Conservation (phyloP, 2,329 filamentous ascomycete species). For the Teratosphaeriaceae sp. region DNA sequence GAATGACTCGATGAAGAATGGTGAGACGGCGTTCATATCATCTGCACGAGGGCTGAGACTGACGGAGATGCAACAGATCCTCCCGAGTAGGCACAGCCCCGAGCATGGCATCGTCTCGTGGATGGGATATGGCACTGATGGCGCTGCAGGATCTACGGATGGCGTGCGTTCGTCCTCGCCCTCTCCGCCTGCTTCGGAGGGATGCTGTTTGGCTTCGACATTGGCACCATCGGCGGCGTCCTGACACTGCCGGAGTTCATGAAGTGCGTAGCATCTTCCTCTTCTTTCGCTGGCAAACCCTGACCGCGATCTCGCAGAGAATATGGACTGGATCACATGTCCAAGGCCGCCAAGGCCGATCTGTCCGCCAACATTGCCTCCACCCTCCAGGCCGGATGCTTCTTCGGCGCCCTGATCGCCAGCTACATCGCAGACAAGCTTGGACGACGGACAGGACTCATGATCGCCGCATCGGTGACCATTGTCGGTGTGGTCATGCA, state of each 20-base stretch:
- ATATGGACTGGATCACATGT: constrained; percentile 41
- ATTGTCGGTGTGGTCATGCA: constrained; percentile 59
- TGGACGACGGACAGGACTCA: constrained; percentile 51
- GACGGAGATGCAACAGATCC: not conserved
- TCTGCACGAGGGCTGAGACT: not conserved
- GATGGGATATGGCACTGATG: too few species aligned
- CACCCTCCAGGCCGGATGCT: constrained; percentile 63
- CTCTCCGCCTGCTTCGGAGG: constrained; percentile 63
- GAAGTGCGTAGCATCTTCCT: constrained; percentile 32
- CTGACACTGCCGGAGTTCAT: constrained; percentile 54
- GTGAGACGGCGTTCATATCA: not conserved
- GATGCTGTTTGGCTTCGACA: constrained; percentile 60
- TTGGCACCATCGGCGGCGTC: constrained; percentile 62
- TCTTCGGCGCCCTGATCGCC: constrained; percentile 56
- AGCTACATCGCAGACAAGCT: constrained; percentile 49
- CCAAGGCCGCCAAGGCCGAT: constrained; percentile 42
- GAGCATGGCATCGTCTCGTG: too few species aligned
- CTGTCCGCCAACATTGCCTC: constrained; percentile 63
- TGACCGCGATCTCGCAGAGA: constrained; percentile 32
- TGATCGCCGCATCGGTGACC: constrained; percentile 52
- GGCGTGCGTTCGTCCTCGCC: constrained; percentile 26
- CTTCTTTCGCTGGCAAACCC: not conserved
- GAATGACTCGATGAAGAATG: not conserved
- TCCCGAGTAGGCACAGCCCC: too few species aligned
- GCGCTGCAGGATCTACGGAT: too few species aligned